Percentiles rank a stretch among this genome's conserved stretches.
Conservation (phyloP, 805 yeast genomes). For the Ogataea henricii region DNA sequence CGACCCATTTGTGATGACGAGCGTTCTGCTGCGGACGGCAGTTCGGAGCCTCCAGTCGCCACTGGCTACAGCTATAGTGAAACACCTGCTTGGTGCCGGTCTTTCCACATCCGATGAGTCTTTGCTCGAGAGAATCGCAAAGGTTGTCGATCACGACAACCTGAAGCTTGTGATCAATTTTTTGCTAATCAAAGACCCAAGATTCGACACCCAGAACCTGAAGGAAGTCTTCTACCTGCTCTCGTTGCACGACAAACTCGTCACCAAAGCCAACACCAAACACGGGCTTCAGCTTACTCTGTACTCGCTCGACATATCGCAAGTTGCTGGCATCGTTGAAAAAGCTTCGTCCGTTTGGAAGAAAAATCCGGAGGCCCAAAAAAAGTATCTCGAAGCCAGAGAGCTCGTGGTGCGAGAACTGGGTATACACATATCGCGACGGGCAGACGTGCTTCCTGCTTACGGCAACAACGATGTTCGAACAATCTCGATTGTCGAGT, state of each 20-base stretch:
- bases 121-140: not conserved
- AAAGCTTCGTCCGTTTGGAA: constrained; percentile 10
- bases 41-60: not conserved
- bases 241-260: constrained; percentile 15
- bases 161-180: constrained; percentile 15
- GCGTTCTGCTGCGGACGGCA: constrained; percentile 9
- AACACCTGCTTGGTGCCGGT: constrained; percentile 4
- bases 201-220: constrained; percentile 10
- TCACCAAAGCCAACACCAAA: constrained; percentile 9
- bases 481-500: constrained; percentile 12
- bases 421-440: constrained; percentile 13
- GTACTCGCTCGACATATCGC: constrained; percentile 13
- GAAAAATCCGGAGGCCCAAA: not conserved
- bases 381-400: not conserved
- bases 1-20: constrained; percentile 7
- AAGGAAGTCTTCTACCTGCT: constrained; percentile 11
- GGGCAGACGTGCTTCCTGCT: constrained; percentile 1
- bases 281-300: constrained; percentile 5
- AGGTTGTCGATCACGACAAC: constrained; percentile 6
- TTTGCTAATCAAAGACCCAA: constrained; percentile 16
- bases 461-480: not conserved
- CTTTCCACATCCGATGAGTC: not conserved
- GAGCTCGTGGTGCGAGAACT: constrained; percentile 15
- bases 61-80: constrained; percentile 4
- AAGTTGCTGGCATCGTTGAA: constrained; percentile 13